phyloP scores from a whole-genome alignment of 371 early-diverging fungal genomes.

The Chytridiales sp. region DNA sequence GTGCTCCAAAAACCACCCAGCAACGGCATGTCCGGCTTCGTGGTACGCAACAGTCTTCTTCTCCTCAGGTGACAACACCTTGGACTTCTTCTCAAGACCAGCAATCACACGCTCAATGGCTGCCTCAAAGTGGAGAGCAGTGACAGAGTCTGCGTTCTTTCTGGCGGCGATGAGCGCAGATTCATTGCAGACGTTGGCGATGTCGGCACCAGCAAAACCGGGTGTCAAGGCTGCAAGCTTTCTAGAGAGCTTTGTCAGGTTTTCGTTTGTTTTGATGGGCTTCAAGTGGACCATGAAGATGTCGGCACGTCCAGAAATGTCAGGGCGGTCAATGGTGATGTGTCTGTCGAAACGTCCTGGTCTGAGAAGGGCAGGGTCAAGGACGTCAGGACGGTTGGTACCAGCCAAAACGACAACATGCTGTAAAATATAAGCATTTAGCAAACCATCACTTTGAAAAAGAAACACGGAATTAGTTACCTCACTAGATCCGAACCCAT shows the following conservation, averaged over 20 bases:
- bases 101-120: slow-evolving; percentile 99
- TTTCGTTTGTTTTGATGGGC: slow-evolving; percentile 85
- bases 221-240: slow-evolving; percentile 93
- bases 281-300: slow-evolving; percentile 95
- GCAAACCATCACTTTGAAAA: no score
- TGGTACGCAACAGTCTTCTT: slow-evolving; percentile 99
- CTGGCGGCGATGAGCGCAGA: slow-evolving; percentile 98
- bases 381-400: slow-evolving; percentile 91
- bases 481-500: slow-evolving; percentile 91
- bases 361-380: slow-evolving; percentile 89
- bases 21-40: slow-evolving; percentile 98
- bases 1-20: slow-evolving; percentile 95
- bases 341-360: slow-evolving; percentile 99
- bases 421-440: no score
- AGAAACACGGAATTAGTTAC: no score
- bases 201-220: slow-evolving; percentile 97
- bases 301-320: slow-evolving; percentile 90
- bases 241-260: slow-evolving; percentile 72
- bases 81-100: slow-evolving; percentile 95
- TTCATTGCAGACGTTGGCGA: slow-evolving; percentile 98
- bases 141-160: slow-evolving; percentile 69
- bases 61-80: slow-evolving; percentile 94
- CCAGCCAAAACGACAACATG: slow-evolving; percentile 94
- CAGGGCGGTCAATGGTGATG: slow-evolving; percentile 94
- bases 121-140: slow-evolving; percentile 88